Conservation (phyloP, 2,329 filamentous ascomycete genomes). For the Fusarium proliferatum region DNA sequence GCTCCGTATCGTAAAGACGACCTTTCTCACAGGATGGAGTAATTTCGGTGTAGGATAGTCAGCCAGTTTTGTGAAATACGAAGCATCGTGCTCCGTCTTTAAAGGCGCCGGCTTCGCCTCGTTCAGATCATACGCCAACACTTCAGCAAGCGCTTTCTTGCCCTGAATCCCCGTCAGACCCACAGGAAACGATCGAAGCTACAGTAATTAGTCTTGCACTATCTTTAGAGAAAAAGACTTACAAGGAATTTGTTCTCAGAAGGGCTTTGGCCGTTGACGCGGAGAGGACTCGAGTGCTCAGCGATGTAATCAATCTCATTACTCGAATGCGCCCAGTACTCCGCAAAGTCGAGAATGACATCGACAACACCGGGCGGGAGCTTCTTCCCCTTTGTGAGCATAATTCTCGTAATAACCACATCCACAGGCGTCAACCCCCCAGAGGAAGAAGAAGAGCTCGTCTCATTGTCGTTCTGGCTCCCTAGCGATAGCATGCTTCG, state of each 20-base stretch:
- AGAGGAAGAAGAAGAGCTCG: background rate
- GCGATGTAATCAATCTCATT: constrained; percentile 47
- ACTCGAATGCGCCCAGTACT: constrained; percentile 69
- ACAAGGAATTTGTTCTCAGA: constrained; percentile 51
- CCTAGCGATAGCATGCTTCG: constrained; percentile 19
- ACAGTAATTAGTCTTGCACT: constrained; percentile 4
- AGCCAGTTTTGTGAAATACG: constrained; percentile 49
- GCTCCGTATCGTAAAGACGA: constrained; percentile 69
- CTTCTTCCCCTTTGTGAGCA: constrained; percentile 56
- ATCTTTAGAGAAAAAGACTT: constrained; percentile 9
- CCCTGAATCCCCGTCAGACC: constrained; percentile 49
- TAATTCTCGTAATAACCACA: constrained; percentile 60
- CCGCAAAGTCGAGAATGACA: constrained; percentile 66
- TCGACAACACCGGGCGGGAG: constrained; percentile 68
- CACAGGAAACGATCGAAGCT: constrained; percentile 54
- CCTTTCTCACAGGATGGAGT: constrained; percentile 65
- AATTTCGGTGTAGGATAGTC: constrained; percentile 55
- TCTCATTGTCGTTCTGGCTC: background rate
- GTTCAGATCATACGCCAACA: constrained; percentile 46
- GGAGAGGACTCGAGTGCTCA: constrained; percentile 37
- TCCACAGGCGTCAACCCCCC: constrained; percentile 58
- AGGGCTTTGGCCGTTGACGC: constrained; percentile 38
- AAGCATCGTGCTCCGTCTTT: constrained; percentile 41
- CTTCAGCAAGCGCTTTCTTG: constrained; percentile 42
- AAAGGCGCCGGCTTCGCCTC: constrained; percentile 46